Conservation (phyloP, 352 stramenopile genomes). For the Elongisporangium anandrum region DNA sequence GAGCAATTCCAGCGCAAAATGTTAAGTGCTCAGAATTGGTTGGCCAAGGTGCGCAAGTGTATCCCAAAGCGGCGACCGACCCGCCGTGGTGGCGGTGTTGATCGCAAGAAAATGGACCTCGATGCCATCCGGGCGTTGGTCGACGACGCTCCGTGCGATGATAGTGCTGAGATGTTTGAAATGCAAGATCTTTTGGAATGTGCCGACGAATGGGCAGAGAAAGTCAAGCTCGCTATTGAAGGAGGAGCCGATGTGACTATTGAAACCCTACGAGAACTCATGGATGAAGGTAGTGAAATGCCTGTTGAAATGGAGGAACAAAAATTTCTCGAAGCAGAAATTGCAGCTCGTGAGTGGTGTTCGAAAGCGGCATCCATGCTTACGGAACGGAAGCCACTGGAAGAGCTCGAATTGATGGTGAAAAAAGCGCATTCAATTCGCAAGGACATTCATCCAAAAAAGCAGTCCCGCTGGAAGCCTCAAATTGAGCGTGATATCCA, state of each 20-base stretch:
- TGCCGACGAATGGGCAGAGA: constrained; percentile 78
- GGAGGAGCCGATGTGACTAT: constrained; percentile 61
- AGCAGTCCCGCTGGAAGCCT: constrained; percentile 79
- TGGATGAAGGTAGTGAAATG: constrained; percentile 79
- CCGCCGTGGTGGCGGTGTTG: constrained; percentile 37
- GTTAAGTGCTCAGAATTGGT: constrained; percentile 77
- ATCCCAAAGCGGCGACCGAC: constrained; percentile 75
- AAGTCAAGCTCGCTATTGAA: constrained; percentile 77
- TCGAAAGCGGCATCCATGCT: constrained; percentile 48
- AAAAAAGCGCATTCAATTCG: constrained; percentile 71
- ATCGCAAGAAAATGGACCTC: constrained; percentile 81
- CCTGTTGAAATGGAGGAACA: constrained; percentile 89
- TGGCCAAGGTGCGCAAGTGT: constrained; percentile 83
- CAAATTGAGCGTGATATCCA: constrained; percentile 80
- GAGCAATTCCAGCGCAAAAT: constrained; percentile 83
- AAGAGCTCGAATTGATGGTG: constrained; percentile 54
- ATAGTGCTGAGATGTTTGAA: constrained; percentile 84
- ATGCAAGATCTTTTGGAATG: constrained; percentile 88
- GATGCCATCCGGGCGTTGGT: constrained; percentile 76
- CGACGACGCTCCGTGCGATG: constrained; percentile 82
- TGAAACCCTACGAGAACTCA: constrained; percentile 66
- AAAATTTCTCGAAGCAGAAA: constrained; percentile 71
- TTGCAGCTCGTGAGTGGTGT: constrained; percentile 76
- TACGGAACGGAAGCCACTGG: constrained; percentile 49
- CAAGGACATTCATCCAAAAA: constrained; percentile 63